phyloP scores from a whole-genome alignment of 805 yeast species.

The Saccharomycopsis sp. region DNA sequence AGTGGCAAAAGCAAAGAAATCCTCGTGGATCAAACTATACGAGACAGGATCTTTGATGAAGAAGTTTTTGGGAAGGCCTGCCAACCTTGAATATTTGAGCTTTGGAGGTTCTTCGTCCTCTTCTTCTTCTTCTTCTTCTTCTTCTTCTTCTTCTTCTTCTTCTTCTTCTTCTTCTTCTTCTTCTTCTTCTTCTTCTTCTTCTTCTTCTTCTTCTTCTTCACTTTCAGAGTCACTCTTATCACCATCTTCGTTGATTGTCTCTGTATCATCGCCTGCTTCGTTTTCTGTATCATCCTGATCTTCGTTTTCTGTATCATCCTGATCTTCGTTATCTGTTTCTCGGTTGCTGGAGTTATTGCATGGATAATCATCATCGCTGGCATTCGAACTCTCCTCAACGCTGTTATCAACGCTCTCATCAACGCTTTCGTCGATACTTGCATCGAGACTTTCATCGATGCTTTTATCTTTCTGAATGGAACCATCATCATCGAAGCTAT shows the following conservation, averaged over 20 bases:
- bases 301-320: neutral
- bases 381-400: too few species aligned
- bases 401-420: too few species aligned
- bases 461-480: too few species aligned
- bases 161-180: constrained; percentile 24
- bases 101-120: constrained; percentile 58
- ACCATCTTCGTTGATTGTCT: neutral
- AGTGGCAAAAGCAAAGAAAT: constrained; percentile 73
- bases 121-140: constrained; percentile 28
- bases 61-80: constrained; percentile 60
- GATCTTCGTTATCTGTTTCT: neutral
- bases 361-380: too few species aligned
- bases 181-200: constrained; percentile 21
- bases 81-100: constrained; percentile 66
- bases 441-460: too few species aligned
- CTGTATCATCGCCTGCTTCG: neutral
- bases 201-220: constrained; percentile 21
- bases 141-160: constrained; percentile 20
- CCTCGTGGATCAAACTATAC: constrained; percentile 51
- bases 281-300: neutral
- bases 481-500: too few species aligned
- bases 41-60: constrained; percentile 76
- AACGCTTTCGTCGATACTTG: too few species aligned
- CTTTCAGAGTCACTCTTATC: constrained; percentile 17
- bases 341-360: too few species aligned